Evolutionary conservation across 2,329 filamentous ascomycete species (phyloP).

Genomic region (Trichoderma koningii): DNA sequence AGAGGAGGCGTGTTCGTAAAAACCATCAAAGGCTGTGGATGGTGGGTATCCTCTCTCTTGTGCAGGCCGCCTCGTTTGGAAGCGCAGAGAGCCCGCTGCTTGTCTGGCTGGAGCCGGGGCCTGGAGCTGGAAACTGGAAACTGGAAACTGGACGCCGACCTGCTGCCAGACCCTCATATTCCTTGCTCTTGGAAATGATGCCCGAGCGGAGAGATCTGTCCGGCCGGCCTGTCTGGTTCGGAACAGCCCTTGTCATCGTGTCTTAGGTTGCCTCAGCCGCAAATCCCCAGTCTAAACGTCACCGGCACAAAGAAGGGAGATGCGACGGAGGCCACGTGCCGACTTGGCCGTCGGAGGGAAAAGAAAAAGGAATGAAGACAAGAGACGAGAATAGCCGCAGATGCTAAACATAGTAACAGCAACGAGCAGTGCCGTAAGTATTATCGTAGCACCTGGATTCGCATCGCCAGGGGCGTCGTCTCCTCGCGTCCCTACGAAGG

Average conservation of each 20-base stretch:
- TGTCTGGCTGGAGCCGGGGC: not conserved
- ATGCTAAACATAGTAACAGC: conserved; percentile 22
- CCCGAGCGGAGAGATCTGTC: conserved; percentile 13
- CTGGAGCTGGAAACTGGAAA: not conserved
- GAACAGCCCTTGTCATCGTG: not conserved
- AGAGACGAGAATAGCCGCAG: not conserved
- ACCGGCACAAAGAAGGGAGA: conserved; percentile 9
- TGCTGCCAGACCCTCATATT: conserved; percentile 2
- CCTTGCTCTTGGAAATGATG: conserved; percentile 18
- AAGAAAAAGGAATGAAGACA: not conserved
- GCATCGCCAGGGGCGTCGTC: not conserved
- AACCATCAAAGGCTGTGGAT: not conserved
- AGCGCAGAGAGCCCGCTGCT: not conserved
- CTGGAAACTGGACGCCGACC: not conserved
- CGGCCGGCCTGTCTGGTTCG: not conserved
- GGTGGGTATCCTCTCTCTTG: not conserved
- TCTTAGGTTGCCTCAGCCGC: conserved; percentile 23
- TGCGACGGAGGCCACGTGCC: conserved; percentile 23
- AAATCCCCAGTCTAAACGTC: conserved; percentile 11
- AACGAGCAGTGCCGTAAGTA: not conserved
- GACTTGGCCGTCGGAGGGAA: conserved; percentile 9
- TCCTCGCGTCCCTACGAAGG: not conserved
- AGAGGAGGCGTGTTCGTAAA: conserved; percentile 8
- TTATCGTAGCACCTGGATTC: not conserved
- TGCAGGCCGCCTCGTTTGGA: not conserved